Evolutionary conservation across 805 yeast species (phyloP).

Genomic region (Suhomyces sp.): DNA sequence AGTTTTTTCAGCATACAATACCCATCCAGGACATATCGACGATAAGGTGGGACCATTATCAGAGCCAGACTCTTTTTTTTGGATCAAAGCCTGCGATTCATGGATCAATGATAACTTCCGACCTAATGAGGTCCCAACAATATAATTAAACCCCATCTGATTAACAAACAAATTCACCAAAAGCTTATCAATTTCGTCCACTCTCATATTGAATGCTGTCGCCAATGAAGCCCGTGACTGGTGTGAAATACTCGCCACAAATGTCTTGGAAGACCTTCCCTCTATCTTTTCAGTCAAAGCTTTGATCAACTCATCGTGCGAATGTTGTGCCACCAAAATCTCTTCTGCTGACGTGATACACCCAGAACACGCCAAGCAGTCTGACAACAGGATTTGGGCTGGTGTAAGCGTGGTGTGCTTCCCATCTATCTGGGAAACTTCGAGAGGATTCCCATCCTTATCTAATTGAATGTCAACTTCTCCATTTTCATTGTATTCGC

Average conservation of each 20-base stretch:
- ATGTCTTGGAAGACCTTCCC: slow-evolving; percentile 33
- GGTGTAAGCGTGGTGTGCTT: slow-evolving; percentile 54
- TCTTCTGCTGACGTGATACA: slow-evolving; percentile 98
- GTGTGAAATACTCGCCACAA: slow-evolving; percentile 80
- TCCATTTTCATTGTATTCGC: slow-evolving; percentile 23
- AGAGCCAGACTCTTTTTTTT: slow-evolving; percentile 33
- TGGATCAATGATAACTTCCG: slow-evolving; percentile 59
- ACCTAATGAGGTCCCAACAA: slow-evolving; percentile 85
- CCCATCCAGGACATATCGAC: slow-evolving; percentile 94
- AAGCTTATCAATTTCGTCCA: slow-evolving; percentile 59
- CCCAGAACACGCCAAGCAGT: slow-evolving; percentile 95
- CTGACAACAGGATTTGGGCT: slow-evolving; percentile 87
- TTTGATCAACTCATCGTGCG: slow-evolving; percentile 73
- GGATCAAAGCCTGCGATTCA: slow-evolving; percentile 44
- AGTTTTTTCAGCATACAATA: slow-evolving; percentile 91
- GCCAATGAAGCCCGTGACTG: slow-evolving; percentile 85
- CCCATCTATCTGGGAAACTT: slow-evolving; percentile 65
- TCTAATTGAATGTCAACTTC: slow-evolving; percentile 60
- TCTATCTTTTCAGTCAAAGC: slow-evolving; percentile 42
- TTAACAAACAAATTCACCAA: slow-evolving; percentile 57
- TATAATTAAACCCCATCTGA: slow-evolving; percentile 64
- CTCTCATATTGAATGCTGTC: slow-evolving; percentile 53
- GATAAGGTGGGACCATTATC: slow-evolving; percentile 55
- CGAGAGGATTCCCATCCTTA: slow-evolving; percentile 58
- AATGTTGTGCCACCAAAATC: slow-evolving; percentile 84